phyloP scores from a whole-genome alignment of 208 protist species.

The Wallacemonas sp. region DNA sequence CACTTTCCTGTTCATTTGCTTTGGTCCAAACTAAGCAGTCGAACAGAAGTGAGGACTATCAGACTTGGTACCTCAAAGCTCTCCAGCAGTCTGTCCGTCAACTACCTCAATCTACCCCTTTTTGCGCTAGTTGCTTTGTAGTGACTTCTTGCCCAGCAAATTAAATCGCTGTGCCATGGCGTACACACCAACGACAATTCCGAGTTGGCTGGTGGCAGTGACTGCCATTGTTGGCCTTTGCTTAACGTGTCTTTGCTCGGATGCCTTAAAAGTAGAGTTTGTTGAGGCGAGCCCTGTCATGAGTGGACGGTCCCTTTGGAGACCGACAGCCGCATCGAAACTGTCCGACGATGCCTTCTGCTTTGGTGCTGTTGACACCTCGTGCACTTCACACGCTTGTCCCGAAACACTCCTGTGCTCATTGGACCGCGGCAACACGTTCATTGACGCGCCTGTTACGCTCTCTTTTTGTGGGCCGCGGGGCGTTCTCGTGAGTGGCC shows the following conservation, averaged over 20 bases:
- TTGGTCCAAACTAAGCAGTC: too few relatives aligned
- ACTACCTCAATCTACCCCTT: too few relatives aligned
- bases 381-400: constrained; percentile 10
- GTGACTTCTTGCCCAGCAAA: too few relatives aligned
- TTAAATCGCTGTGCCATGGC: too few relatives aligned
- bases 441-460: constrained; percentile 22
- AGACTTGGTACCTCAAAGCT: not conserved
- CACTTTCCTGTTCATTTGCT: too few relatives aligned
- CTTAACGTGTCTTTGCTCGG: not conserved
- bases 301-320: not conserved
- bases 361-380: constrained; percentile 17
- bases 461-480: constrained; percentile 47
- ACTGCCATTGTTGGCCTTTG: constrained; percentile 3
- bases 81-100: too few relatives aligned
- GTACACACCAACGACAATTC: too few relatives aligned
- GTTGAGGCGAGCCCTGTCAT: not conserved
- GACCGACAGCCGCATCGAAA: constrained; percentile 5
- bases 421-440: constrained; percentile 45
- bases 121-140: too few relatives aligned
- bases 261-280: constrained; percentile 23
- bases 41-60: not conserved
- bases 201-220: too few relatives aligned
- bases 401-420: constrained; percentile 39
- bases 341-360: constrained; percentile 25
- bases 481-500: constrained; percentile 42